phyloP scores from a whole-genome alignment of 73 alveolate genomes.

The Durusdinium trenchii region DNA sequence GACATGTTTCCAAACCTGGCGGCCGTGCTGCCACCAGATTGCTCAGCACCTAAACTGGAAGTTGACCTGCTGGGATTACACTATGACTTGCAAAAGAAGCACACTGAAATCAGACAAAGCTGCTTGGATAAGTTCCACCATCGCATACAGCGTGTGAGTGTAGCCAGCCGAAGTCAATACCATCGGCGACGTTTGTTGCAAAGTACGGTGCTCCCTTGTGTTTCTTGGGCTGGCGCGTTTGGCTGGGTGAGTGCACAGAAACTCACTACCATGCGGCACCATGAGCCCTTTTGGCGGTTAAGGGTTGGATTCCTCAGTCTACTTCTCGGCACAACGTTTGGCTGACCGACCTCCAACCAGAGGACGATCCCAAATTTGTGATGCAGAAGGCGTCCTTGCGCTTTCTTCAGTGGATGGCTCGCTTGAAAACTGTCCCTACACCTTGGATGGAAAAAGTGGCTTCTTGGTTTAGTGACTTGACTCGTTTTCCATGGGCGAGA shows the following conservation, averaged over 20 bases:
- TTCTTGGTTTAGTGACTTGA: too few species aligned
- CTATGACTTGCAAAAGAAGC: neutral
- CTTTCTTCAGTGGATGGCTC: neutral
- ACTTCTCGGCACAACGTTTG: slow-evolving; percentile 7
- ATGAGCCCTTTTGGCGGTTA: neutral
- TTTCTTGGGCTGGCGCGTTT: neutral
- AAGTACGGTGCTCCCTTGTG: neutral
- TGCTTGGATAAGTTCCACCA: neutral
- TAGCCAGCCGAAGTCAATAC: neutral
- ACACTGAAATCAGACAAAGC: too few species aligned
- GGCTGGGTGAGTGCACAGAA: neutral
- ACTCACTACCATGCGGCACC: neutral
- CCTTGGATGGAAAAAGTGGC: neutral
- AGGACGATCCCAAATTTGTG: neutral
- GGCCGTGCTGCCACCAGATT: neutral
- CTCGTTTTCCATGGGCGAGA: too few species aligned
- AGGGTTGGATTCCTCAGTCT: neutral
- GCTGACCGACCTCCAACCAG: neutral
- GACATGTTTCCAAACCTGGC: neutral
- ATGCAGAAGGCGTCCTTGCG: neutral
- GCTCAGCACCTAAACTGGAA: neutral
- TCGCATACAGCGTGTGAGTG: neutral
- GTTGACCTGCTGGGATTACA: neutral
- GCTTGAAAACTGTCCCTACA: neutral
- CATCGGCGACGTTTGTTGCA: neutral